Evolutionary conservation across 73 alveolate species (phyloP).

Genomic region (Symbiodinium pilosum): DNA sequence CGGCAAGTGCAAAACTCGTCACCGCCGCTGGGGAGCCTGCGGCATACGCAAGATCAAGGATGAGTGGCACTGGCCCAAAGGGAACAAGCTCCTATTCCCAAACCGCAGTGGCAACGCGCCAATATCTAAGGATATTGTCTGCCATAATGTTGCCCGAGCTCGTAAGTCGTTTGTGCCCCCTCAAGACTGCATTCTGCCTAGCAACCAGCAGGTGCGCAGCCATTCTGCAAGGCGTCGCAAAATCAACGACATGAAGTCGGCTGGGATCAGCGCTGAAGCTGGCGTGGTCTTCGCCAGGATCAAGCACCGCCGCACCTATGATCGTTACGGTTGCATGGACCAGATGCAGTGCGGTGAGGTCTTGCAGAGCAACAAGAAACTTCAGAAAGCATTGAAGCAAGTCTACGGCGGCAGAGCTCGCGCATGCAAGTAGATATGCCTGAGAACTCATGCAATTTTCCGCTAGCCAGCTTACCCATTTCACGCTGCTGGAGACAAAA

Average conservation of each 20-base stretch:
- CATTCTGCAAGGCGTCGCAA: constrained; percentile 6
- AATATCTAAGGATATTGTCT: not conserved
- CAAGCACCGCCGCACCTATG: not conserved
- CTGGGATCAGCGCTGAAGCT: not conserved
- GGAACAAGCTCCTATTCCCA: not conserved
- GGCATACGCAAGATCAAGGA: not conserved
- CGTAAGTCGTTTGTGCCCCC: not conserved
- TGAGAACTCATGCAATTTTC: too few relatives aligned
- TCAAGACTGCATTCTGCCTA: not conserved
- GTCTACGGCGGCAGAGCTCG: too few relatives aligned
- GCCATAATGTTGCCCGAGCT: constrained; percentile 5
- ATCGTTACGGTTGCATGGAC: not conserved
- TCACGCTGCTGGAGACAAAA: too few relatives aligned
- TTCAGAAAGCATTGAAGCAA: not conserved
- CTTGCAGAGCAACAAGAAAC: not conserved
- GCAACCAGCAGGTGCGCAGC: not conserved
- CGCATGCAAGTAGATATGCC: too few relatives aligned
- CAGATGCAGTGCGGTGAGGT: constrained; percentile 3
- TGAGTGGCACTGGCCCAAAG: not conserved
- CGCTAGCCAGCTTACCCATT: too few relatives aligned
- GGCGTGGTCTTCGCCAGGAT: constrained; percentile 17
- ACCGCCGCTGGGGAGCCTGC: not conserved
- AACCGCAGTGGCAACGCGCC: not conserved
- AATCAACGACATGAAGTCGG: not conserved
- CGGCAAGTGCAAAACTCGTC: not conserved